phyloP scores from a whole-genome alignment of 345 rosid species.

The Linum tenue region DNA sequence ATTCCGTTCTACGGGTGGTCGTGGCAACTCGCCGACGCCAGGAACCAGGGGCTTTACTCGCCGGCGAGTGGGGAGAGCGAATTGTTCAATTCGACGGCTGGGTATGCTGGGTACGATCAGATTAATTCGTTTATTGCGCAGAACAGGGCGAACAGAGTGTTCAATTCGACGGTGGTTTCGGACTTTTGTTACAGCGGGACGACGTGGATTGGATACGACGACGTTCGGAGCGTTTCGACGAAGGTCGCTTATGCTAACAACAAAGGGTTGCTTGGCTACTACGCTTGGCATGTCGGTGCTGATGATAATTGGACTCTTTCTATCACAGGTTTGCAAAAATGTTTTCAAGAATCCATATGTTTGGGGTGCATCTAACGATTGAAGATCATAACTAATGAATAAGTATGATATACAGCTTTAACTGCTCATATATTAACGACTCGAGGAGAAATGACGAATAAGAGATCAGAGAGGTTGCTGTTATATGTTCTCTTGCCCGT shows the following conservation, averaged over 20 bases:
- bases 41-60: conserved; percentile 14
- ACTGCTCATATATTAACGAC: no score
- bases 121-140: conserved; percentile 12
- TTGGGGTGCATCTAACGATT: no score
- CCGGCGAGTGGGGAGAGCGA: conserved; percentile 11
- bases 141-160: not conserved
- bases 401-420: no score
- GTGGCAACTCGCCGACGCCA: conserved; percentile 15
- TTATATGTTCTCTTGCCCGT: no score
- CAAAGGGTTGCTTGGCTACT: conserved; percentile 19
- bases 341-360: no score
- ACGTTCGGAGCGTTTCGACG: conserved; percentile 4
- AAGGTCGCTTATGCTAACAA: conserved; percentile 18
- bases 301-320: conserved; percentile 16
- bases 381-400: no score
- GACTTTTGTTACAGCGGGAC: conserved; percentile 13
- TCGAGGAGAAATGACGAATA: no score
- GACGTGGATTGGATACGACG: conserved; percentile 18
- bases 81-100: not conserved
- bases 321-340: conserved; percentile 3
- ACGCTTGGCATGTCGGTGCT: conserved; percentile 20
- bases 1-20: conserved; percentile 20
- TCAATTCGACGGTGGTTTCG: conserved; percentile 1
- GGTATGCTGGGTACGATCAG: conserved; percentile 1
- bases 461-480: no score